Conservation (phyloP, 2,329 filamentous ascomycete species). For the Botrytis squamosa region DNA sequence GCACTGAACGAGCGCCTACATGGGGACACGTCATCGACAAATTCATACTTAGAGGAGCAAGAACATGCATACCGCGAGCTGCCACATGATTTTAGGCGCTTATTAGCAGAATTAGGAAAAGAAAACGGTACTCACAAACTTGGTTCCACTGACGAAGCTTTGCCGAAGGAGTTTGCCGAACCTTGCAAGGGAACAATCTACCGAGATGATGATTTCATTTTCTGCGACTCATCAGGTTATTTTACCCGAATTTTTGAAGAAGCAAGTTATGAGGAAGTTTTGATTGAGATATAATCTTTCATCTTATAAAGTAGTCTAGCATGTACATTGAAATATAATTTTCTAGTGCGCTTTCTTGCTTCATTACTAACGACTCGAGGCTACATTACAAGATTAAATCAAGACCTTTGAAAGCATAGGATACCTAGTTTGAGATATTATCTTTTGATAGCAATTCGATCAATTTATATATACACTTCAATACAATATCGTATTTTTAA, state of each 20-base stretch:
- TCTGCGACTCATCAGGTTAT: not conserved
- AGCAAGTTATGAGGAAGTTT: not conserved
- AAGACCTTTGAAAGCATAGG: not conserved
- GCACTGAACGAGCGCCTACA: not conserved
- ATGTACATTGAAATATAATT: not conserved
- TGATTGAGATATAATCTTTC: not conserved
- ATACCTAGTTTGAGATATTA: not conserved
- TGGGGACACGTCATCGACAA: fast-evolving
- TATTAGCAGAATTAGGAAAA: not conserved
- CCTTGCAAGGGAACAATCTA: not conserved
- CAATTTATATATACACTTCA: not conserved
- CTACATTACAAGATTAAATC: not conserved
- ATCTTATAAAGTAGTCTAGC: too few relatives aligned
- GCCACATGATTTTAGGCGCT: not conserved
- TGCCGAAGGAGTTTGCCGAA: not conserved
- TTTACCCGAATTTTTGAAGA: not conserved
- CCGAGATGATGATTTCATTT: not conserved
- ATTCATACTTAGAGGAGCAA: not conserved
- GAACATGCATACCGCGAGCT: not conserved
- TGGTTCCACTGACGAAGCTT: fast-evolving
- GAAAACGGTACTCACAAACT: too few relatives aligned
- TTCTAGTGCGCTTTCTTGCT: not conserved
- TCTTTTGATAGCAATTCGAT: not conserved
- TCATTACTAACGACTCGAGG: fast-evolving
- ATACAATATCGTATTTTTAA: not conserved